Conservation (phyloP, 2,329 filamentous ascomycete genomes). For the Raffaelea deltoideospora region DNA sequence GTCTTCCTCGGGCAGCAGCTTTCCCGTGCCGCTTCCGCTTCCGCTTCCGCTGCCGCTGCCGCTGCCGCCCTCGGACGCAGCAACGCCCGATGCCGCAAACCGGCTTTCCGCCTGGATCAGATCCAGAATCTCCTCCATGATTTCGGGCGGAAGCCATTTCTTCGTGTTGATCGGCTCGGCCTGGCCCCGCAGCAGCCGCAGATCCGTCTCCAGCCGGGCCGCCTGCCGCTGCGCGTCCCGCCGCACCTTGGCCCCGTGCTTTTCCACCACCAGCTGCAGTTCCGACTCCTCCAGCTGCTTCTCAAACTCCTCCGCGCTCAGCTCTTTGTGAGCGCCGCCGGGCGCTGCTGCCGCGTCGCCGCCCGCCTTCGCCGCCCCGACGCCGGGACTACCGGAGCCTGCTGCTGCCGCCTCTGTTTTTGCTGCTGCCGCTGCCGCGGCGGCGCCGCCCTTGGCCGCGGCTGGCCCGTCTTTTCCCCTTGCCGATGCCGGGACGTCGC, state of each 20-base stretch:
- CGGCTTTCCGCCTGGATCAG: conserved; percentile 52
- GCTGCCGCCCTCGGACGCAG: conserved; percentile 27
- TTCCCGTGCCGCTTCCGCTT: no score
- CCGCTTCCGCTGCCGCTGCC: no score
- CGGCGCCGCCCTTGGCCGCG: conserved; percentile 1
- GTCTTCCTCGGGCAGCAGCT: conserved; percentile 59
- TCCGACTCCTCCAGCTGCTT: conserved; percentile 80
- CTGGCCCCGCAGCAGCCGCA: conserved; percentile 64
- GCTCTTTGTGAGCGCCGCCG: conserved; percentile 23
- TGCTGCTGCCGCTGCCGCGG: background rate
- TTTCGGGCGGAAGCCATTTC: conserved; percentile 68
- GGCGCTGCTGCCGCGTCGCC: no score
- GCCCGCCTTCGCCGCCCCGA: no score
- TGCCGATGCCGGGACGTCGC: no score
- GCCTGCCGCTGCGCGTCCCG: conserved; percentile 67
- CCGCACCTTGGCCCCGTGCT: conserved; percentile 61
- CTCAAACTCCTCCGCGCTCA: conserved; percentile 82
- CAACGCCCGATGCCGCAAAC: conserved; percentile 36
- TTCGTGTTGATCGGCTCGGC: conserved; percentile 55
- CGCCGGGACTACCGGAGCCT: no score
- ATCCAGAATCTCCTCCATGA: conserved; percentile 63
- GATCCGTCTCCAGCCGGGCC: conserved; percentile 68
- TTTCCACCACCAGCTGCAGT: conserved; percentile 75
- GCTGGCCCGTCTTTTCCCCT: conserved; percentile 5
- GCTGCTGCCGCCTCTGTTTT: background rate